Base-by-base conservation (phyloP, 2,329 filamentous ascomycete genomes). In the Aspergillus flavus region DNA sequence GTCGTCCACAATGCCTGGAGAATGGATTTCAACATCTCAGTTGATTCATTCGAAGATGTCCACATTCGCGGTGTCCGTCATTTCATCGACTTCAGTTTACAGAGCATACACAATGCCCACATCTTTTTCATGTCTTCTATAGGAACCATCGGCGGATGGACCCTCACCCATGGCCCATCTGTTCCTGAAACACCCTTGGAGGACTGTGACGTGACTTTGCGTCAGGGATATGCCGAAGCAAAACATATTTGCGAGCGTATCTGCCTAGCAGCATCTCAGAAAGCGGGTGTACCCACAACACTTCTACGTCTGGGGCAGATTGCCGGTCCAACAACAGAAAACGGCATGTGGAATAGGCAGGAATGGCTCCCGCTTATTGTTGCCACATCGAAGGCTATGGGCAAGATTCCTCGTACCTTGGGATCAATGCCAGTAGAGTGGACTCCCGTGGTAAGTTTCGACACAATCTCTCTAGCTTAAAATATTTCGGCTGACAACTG, bases 311-410 rank as follows among this genome's bases (percentile, higher is more conserved):
- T 77, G 3, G 76, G 76, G 7, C 76, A 79, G 61, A 68, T 79
- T 23, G 71, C 68, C 4, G 76, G 76, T 2, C 64, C 70, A 4
- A 55, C 34, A 26, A 55, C 52, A 11, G 34, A 39, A 26, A 36
- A 16, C 6, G 52, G 52, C 21, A 36, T 60, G 36, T 89, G 86
- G 86, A 87, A 85, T 64, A 76, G 73, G 36, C 79, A 84, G 11
- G 86, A 89, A 64, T 88, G 85, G 82, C 71, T 88, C 3, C 87
- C 86, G 0, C 72, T 68, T 21, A 64, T 81, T 14, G 64, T 81
- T 26, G 77, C 79, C 0, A 85, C 83, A 58, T 87, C 84, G 0
- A 71, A 82, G 10, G 74, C 82, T 58, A 73, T 87, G 1, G 80
- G 81, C 0, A 71, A 79, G 4, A 69, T 88, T 4, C 85, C 86